Percentiles rank a stretch among this genome's conserved stretches.
These are phyloP conservation scores for Neurospora sp. DNA, from an alignment of 495 filamentous ascomycete species.

Conservation along the genomic window DNA sequence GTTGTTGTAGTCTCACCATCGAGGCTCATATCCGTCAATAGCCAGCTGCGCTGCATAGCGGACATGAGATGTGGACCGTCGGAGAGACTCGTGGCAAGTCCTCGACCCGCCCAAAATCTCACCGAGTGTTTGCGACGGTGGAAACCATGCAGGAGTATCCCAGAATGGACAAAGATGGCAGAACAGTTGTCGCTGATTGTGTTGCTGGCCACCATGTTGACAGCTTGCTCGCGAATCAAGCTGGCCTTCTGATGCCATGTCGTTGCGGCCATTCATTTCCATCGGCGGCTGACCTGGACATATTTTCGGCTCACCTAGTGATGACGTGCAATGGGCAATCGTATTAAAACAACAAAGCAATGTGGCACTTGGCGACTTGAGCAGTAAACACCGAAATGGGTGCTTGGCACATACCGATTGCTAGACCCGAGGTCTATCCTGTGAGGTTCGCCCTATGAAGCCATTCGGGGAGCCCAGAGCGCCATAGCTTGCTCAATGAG, in stretches of 20 bases:
- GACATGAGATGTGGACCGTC: neutral
- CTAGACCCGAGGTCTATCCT: neutral
- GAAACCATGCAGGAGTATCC: neutral
- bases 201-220: neutral
- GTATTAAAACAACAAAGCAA: neutral
- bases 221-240: neutral
- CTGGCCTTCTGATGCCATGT: neutral
- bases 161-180: neutral
- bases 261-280: neutral
- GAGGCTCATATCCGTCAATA: neutral
- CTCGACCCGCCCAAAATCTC: neutral
- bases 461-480: neutral
- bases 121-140: neutral
- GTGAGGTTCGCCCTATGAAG: neutral
- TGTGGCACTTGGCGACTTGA: neutral
- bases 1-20: neutral
- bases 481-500: neutral
- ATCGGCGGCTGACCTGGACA: neutral
- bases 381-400: neutral
- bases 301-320: neutral
- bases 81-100: neutral
- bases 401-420: neutral
- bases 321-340: neutral
- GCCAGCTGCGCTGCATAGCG: neutral
- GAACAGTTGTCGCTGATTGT: neutral